Base-by-base conservation (phyloP, 2,329 filamentous ascomycete genomes). In the Fusarium fracticaudum region DNA sequence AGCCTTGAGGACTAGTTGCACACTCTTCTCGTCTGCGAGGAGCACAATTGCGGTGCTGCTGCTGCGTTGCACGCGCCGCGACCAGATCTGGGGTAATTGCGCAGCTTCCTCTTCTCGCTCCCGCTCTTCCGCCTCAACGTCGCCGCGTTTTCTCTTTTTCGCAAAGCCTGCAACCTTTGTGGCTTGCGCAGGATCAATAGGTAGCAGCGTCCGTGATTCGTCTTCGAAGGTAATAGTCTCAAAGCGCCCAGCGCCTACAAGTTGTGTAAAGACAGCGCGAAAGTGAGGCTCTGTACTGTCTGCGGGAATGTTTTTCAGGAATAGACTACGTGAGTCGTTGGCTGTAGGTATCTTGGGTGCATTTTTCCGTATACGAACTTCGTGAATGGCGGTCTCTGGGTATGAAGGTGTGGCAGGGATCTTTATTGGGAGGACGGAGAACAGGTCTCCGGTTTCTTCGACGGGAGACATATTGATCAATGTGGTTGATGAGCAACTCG, bases 281-380 rank as follows among this genome's bases (percentile, higher is more conserved):
- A 98, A 87, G 77, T 95, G 93, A 3, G 86, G 82, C 64, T 94
- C 91, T 9, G 94, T 97, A 67, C 94, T 92, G 80, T 98, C 95
- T 72, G 92, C 87, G 12, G 96, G 96, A 2, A 97, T 85, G 79
- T 99, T 98, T 73, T 95, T 93, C n/a, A 97, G 81, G 83, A 98
- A 99, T 24, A 99, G 87, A 70, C 93, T 95, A 76, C 95, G 91
- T 22, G 90, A 85, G 77, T 96, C 93, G 81, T 93, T 89, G 62
- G 89, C 86, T 13, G 92, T 93, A 20, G 93, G 91, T 45, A 93
- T 88, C 83, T 93, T 94, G 69, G 96, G 95, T 51, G 91, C 88
- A 83, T 98, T 95, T 63, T 91, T 91, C 74, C 94, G 94, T 63
- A 98, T 84, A 84, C 98, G 98, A 78, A 98, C 86, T 83, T 95